Evolutionary conservation across 2,329 filamentous ascomycete species (phyloP).

Genomic region (Geosmithia morbida): DNA sequence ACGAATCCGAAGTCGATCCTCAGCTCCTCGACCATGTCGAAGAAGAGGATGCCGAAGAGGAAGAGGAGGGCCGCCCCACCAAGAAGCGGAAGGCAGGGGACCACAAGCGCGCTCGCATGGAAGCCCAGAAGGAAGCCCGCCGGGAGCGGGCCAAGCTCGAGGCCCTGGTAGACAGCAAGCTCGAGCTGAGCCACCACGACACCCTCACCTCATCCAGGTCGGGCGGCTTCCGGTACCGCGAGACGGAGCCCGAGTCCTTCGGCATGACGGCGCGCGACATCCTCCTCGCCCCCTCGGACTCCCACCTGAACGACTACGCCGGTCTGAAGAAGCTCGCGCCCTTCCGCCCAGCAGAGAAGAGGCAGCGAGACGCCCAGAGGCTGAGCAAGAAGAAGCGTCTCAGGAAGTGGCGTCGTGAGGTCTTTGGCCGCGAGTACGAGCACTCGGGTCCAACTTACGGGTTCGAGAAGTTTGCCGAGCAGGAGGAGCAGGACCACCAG

Average conservation of each 20-base stretch:
- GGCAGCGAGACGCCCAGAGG: constrained; percentile 73
- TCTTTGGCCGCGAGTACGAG: constrained; percentile 45
- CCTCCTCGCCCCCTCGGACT: constrained; percentile 72
- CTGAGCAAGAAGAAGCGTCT: constrained; percentile 87
- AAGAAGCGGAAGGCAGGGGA: constrained; percentile 47
- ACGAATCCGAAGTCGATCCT: constrained; percentile 44
- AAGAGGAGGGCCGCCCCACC: constrained; percentile 29
- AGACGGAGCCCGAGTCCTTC: constrained; percentile 81
- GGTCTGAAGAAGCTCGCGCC: constrained; percentile 90
- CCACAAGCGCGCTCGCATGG: constrained; percentile 41
- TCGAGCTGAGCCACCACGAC: constrained; percentile 57
- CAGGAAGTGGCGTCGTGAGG: constrained; percentile 65
- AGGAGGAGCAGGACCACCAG: constrained; percentile 8
- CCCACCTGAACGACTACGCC: constrained; percentile 75
- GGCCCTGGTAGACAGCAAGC: constrained; percentile 66
- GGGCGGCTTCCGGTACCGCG: constrained; percentile 70
- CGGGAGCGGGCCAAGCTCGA: constrained; percentile 75
- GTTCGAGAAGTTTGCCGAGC: constrained; percentile 23
- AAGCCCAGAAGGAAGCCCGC: constrained; percentile 57
- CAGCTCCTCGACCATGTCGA: constrained; percentile 33
- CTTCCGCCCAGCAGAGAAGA: constrained; percentile 81
- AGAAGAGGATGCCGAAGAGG: constrained; percentile 22
- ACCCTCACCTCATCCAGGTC: constrained; percentile 29
- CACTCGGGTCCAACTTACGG: constrained; percentile 40
- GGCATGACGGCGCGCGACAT: constrained; percentile 86